Percentiles rank a stretch among this genome's conserved stretches.
These are phyloP conservation scores for Boechera retrofracta DNA, from an alignment of 345 rosid species.

Conservation along the genomic window DNA sequence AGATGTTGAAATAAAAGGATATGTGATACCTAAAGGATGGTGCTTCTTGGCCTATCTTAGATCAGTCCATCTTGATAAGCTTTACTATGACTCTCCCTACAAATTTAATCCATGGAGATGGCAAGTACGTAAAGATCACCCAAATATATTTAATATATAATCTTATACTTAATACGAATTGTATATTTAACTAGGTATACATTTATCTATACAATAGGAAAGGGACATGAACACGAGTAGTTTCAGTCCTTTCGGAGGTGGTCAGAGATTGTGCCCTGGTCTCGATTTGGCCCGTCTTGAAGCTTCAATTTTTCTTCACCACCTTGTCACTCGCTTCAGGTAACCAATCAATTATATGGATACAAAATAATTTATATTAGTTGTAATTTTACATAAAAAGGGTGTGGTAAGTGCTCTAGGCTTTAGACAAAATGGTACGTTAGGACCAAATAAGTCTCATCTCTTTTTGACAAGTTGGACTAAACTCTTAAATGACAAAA, in stretches of 20 bases:
- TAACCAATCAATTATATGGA: conserved; percentile 37
- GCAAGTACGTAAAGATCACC: conserved; percentile 66
- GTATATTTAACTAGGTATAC: neutral
- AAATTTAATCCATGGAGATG: conserved; percentile 96
- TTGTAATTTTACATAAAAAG: neutral
- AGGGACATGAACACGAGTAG: conserved; percentile 55
- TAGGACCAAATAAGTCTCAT: conserved; percentile 30
- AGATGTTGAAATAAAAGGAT: conserved; percentile 80
- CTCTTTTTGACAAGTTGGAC: conserved; percentile 38
- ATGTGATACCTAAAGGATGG: conserved; percentile 94
- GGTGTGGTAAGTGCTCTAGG: conserved; percentile 23
- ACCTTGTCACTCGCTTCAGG: conserved; percentile 89
- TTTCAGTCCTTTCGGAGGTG: conserved; percentile 98
- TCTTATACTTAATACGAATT: neutral
- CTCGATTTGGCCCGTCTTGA: conserved; percentile 94
- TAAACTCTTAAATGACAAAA: neutral
- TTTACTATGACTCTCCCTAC: conserved; percentile 78
- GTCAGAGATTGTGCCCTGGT: conserved; percentile 94
- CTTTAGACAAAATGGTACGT: conserved; percentile 30
- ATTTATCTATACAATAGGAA: conserved; percentile 51
- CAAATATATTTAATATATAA: neutral
- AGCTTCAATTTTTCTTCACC: conserved; percentile 86
- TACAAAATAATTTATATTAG: neutral
- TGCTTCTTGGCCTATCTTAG: conserved; percentile 82
- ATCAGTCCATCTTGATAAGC: conserved; percentile 94